A percentile compares a stretch with the other conserved stretches of the same genome.
Conservation (phyloP, 805 yeast genomes). For the Yamadazyma scolyti region DNA sequence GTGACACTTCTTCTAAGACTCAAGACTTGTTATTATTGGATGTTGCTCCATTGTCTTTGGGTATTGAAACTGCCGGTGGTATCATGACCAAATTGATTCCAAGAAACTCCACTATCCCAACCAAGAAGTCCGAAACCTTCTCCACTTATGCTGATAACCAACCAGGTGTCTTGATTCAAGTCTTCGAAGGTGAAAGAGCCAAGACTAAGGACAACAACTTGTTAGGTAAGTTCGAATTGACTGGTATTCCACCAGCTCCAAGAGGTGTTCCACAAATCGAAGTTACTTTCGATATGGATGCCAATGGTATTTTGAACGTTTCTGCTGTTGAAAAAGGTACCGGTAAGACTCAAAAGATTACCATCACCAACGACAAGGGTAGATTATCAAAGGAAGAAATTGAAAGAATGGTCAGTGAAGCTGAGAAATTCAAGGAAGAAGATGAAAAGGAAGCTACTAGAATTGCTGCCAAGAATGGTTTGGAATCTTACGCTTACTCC, state of each 20-base stretch:
- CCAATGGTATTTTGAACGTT: conserved; percentile 95
- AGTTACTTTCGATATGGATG: conserved; percentile 95
- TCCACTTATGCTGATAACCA: conserved; percentile 97
- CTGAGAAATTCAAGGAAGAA: conserved; percentile 95
- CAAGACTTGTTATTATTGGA: conserved; percentile 92
- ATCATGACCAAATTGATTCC: conserved; percentile 97
- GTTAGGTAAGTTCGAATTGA: conserved; percentile 93
- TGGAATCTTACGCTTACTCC: conserved; percentile 93
- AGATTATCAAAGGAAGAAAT: conserved; percentile 96
- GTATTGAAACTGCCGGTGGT: conserved; percentile 99
- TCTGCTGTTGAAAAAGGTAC: conserved; percentile 98
- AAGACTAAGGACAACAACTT: conserved; percentile 93
- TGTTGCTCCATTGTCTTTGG: conserved; percentile 95
- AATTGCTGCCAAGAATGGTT: conserved; percentile 89
- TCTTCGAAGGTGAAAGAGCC: conserved; percentile 97
- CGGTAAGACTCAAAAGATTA: conserved; percentile 94
- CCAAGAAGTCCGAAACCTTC: conserved; percentile 95
- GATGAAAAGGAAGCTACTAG: conserved; percentile 94
- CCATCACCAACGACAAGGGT: conserved; percentile 98
- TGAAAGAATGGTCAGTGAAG: conserved; percentile 96
- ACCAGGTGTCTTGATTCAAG: conserved; percentile 98
- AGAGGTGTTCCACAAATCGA: conserved; percentile 98
- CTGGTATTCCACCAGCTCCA: conserved; percentile 98
- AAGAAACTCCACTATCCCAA: conserved; percentile 97
- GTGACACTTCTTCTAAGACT: conserved; percentile 94